A percentile compares a stretch with the other conserved stretches of the same genome.
Conservation (phyloP, 331 rosid genomes). For the Ulmus americana region DNA sequence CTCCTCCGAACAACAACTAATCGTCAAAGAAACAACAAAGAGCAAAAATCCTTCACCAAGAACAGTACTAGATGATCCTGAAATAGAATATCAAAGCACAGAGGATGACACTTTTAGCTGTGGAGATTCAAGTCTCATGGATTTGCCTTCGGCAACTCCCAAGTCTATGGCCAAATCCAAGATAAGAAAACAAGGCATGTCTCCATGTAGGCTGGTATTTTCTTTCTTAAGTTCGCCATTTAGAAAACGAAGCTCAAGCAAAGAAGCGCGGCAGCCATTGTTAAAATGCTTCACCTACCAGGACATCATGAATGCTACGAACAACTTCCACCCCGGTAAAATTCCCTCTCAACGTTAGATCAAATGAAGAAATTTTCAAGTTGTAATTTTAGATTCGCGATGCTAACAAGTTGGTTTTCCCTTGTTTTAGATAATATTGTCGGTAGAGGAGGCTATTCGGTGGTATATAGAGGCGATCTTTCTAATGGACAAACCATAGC, state of each 20-base stretch:
- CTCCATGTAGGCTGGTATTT: slow-evolving; percentile 47
- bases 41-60: slow-evolving; percentile 39
- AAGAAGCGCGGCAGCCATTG: slow-evolving; percentile 43
- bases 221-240: slow-evolving; percentile 68
- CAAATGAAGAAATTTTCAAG: too few species aligned
- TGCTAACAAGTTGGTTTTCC: not conserved
- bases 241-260: slow-evolving; percentile 39
- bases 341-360: not conserved
- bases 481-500: slow-evolving; percentile 58
- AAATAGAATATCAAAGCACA: slow-evolving; percentile 60
- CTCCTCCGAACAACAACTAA: slow-evolving; percentile 32
- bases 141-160: slow-evolving; percentile 33
- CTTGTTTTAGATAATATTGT: slow-evolving; percentile 52
- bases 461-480: slow-evolving; percentile 72
- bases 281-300: slow-evolving; percentile 71
- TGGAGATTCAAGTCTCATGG: slow-evolving; percentile 48
- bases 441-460: slow-evolving; percentile 89
- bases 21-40: slow-evolving; percentile 22
- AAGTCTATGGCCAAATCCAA: slow-evolving; percentile 29
- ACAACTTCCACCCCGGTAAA: slow-evolving; percentile 67
- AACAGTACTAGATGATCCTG: slow-evolving; percentile 40
- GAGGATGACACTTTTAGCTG: slow-evolving; percentile 66
- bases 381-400: too few species aligned
- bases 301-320: slow-evolving; percentile 61
- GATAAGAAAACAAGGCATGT: slow-evolving; percentile 33